These are phyloP conservation scores for Vararia minispora DNA, from an alignment of 768 basidiomycete species.

Conservation along the genomic window DNA sequence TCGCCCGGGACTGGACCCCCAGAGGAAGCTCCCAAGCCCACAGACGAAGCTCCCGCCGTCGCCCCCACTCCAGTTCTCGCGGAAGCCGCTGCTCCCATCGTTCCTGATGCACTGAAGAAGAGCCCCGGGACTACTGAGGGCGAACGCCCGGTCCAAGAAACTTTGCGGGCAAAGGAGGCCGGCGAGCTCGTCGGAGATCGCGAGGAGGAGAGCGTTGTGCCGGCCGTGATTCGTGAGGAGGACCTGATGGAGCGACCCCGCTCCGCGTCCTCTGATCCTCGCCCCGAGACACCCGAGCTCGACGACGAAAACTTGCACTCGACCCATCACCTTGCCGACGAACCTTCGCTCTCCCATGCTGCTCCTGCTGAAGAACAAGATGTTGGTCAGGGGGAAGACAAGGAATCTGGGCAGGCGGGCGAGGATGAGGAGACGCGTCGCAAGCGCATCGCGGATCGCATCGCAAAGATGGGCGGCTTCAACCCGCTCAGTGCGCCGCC, in stretches of 20 bases:
- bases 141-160: too few relatives aligned
- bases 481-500: conserved; percentile 38
- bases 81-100: too few relatives aligned
- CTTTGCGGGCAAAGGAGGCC: too few relatives aligned
- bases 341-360: conserved; percentile 15
- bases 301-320: not conserved
- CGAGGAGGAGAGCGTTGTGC: too few relatives aligned
- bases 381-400: conserved; percentile 3
- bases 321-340: too few relatives aligned
- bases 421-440: conserved; percentile 44
- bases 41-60: conserved; percentile 6
- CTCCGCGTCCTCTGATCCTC: not conserved
- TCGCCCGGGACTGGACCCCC: not conserved
- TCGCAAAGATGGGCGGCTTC: conserved; percentile 53
- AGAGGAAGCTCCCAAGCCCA: not conserved
- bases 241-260: not conserved
- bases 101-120: too few relatives aligned
- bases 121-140: too few relatives aligned
- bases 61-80: too few relatives aligned
- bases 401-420: conserved; percentile 22
- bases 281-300: not conserved
- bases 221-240: too few relatives aligned
- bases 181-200: too few relatives aligned
- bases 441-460: conserved; percentile 44
- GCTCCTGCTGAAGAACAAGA: conserved; percentile 16